Evolutionary conservation across 495 filamentous ascomycete species (phyloP).

Genomic region (Neurospora sublineolata): DNA sequence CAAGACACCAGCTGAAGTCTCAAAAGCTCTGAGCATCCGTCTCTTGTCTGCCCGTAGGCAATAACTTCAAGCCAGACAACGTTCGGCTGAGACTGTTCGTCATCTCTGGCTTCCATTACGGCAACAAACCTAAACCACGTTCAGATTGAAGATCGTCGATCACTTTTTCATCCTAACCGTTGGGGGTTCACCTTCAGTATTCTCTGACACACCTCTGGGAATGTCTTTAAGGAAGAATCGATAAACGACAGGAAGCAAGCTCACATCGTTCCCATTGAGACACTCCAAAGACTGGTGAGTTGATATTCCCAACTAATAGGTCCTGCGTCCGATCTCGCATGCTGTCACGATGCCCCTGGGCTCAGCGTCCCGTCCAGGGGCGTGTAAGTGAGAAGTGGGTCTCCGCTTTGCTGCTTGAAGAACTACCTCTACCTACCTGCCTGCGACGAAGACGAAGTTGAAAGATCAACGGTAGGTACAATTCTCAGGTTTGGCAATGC

Average conservation of each 20-base stretch:
- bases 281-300: neutral
- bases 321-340: neutral
- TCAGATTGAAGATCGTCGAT: neutral
- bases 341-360: neutral
- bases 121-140: neutral
- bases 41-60: neutral
- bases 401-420: neutral
- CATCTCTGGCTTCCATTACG: neutral
- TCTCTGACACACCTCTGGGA: neutral
- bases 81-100: neutral
- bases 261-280: neutral
- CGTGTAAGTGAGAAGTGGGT: neutral
- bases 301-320: neutral
- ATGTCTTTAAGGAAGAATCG: neutral
- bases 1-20: neutral
- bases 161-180: neutral
- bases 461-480: neutral
- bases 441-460: neutral
- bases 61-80: neutral
- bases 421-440: neutral
- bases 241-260: neutral
- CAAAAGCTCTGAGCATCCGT: neutral
- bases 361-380: neutral
- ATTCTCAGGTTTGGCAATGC: neutral
- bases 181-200: neutral